phyloP scores from a whole-genome alignment of 768 basidiomycete genomes.

The Boletus reticulatus region DNA sequence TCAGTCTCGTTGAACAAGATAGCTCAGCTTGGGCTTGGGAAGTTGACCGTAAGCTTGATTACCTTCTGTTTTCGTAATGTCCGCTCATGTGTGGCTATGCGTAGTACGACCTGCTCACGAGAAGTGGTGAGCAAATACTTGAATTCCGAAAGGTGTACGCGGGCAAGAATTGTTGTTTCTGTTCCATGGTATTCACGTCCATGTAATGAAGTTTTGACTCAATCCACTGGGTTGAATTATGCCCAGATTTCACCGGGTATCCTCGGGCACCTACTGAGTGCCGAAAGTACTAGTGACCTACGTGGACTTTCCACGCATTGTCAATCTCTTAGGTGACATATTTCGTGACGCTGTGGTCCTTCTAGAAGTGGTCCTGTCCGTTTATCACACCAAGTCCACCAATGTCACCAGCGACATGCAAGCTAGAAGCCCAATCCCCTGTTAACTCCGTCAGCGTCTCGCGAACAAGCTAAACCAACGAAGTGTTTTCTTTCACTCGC shows the following conservation, averaged over 20 bases:
- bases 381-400: too few relatives aligned
- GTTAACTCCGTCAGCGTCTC: neutral
- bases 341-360: neutral
- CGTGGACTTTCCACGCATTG: neutral
- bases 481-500: neutral
- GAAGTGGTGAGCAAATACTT: conserved; percentile 39
- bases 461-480: neutral
- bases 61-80: neutral
- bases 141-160: neutral
- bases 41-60: conserved; percentile 57
- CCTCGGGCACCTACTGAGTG: too few relatives aligned
- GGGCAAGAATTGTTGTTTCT: too few relatives aligned
- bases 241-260: neutral
- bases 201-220: neutral
- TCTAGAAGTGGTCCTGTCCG: neutral
- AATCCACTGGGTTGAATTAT: neutral
- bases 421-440: neutral
- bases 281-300: neutral
- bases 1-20: conserved; percentile 66
- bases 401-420: neutral
- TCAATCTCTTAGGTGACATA: too few relatives aligned
- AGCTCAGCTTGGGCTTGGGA: conserved; percentile 79
- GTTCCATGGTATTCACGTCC: neutral
- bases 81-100: neutral
- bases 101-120: conserved; percentile 53